A percentile compares a stretch with the other conserved stretches of the same genome.
Evolutionary conservation across 2,329 filamentous ascomycete species (phyloP).

Genomic region (Pyricularia sp.): DNA sequence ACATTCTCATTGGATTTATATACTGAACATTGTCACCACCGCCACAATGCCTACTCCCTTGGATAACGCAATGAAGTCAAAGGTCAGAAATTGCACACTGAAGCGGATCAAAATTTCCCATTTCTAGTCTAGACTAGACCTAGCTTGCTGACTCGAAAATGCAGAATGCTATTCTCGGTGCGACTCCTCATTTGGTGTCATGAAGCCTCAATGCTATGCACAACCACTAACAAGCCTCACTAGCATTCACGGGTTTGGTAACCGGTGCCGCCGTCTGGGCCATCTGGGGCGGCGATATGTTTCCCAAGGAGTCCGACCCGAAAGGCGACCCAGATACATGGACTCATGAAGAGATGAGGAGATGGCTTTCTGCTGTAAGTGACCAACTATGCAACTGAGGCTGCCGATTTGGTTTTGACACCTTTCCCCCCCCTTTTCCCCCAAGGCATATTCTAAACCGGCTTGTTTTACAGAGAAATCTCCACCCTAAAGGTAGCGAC

Average conservation of each 20-base stretch:
- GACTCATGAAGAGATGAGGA: slow-evolving; percentile 69
- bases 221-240: background rate
- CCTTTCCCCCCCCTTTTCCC: background rate
- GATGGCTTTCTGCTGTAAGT: slow-evolving; percentile 75
- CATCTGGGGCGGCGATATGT: slow-evolving; percentile 80
- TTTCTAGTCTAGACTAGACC: too few relatives aligned
- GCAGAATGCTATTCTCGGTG: slow-evolving; percentile 64
- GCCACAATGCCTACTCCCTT: slow-evolving; percentile 55
- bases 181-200: background rate
- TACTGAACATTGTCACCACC: background rate
- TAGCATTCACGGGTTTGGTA: slow-evolving; percentile 73
- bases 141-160: slow-evolving; percentile 6
- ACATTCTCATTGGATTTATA: background rate
- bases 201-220: background rate
- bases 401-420: background rate
- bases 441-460: background rate
- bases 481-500: slow-evolving; percentile 33
- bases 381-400: background rate
- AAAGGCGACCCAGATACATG: slow-evolving; percentile 62
- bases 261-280: slow-evolving; percentile 74
- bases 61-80: slow-evolving; percentile 60
- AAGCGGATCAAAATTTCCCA: background rate
- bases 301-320: slow-evolving; percentile 68
- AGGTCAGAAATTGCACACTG: slow-evolving; percentile 34
- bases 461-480: slow-evolving; percentile 27